These are phyloP conservation scores for Brasenia schreberi DNA, from an alignment of 164 flowering plant genomes.

Conservation along the genomic window DNA sequence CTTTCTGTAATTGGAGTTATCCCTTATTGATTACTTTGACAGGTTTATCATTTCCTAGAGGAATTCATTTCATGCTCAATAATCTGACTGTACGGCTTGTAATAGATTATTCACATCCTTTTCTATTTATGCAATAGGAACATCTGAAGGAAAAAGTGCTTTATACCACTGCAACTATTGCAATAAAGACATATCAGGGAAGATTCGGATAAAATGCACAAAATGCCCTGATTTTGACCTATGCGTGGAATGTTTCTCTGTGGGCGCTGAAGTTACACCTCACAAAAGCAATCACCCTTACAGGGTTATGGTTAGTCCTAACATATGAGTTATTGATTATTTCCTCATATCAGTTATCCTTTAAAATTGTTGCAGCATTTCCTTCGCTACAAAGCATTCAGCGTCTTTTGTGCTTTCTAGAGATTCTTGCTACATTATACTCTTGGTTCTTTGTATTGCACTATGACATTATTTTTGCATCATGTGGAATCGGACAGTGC, in stretches of 20 bases:
- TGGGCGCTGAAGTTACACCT: conserved; percentile 77
- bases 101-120: not conserved
- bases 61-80: not conserved
- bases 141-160: conserved; percentile 54
- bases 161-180: conserved; percentile 75
- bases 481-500: no score
- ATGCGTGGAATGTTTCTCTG: conserved; percentile 85
- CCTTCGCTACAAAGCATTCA: no score
- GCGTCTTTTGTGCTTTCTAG: no score
- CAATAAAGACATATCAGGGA: conserved; percentile 71
- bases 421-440: no score
- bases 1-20: not conserved
- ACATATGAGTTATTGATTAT: not conserved
- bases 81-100: not conserved
- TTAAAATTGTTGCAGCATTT: not conserved
- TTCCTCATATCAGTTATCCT: not conserved
- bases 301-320: conserved; percentile 76
- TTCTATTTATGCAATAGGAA: conserved; percentile 22
- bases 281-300: conserved; percentile 78
- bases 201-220: conserved; percentile 64
- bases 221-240: conserved; percentile 78
- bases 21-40: not conserved
- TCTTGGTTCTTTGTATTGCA: not conserved
- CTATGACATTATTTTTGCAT: not conserved
- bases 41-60: not conserved